Evolutionary conservation across 768 basidiomycete genomes (phyloP).

Genomic region (Mycena galopus): DNA sequence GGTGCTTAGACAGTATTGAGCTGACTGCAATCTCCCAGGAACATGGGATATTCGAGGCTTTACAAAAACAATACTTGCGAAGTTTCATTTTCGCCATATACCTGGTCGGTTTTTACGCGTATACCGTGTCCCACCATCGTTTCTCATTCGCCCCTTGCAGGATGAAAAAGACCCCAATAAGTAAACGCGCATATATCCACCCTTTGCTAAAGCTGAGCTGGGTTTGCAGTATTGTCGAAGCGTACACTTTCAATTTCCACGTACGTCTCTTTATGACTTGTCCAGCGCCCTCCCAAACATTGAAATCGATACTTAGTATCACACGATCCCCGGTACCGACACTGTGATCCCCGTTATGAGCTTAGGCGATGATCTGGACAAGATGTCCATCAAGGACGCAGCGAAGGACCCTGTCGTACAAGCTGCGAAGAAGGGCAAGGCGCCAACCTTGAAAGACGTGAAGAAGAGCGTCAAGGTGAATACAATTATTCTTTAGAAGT

Average conservation of each 20-base stretch:
- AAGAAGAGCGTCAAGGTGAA: constrained; percentile 84
- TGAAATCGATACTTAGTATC: constrained; percentile 68
- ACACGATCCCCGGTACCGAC: constrained; percentile 71
- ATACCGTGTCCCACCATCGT: not conserved
- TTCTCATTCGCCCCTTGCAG: constrained; percentile 51
- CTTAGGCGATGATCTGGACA: constrained; percentile 70
- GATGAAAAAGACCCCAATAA: constrained; percentile 90
- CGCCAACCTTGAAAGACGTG: constrained; percentile 84
- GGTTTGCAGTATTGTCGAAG: constrained; percentile 78
- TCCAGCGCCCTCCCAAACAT: not conserved
- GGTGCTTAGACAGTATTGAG: constrained; percentile 5
- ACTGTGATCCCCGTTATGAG: constrained; percentile 78
- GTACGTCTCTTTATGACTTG: constrained; percentile 50
- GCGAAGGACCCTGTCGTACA: constrained; percentile 69
- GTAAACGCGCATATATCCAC: constrained; percentile 58
- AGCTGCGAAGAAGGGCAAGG: constrained; percentile 69
- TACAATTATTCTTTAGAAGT: not conserved
- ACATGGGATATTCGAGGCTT: constrained; percentile 87
- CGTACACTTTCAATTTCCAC: constrained; percentile 90
- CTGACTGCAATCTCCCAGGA: constrained; percentile 62
- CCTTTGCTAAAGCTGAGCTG: constrained; percentile 6
- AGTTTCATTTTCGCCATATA: constrained; percentile 91
- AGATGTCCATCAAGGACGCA: constrained; percentile 57
- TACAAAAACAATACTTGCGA: constrained; percentile 86
- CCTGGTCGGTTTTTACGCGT: constrained; percentile 61